Evolutionary conservation across 106 monocot genomes (phyloP).

Genomic region (Triglochin maritima): DNA sequence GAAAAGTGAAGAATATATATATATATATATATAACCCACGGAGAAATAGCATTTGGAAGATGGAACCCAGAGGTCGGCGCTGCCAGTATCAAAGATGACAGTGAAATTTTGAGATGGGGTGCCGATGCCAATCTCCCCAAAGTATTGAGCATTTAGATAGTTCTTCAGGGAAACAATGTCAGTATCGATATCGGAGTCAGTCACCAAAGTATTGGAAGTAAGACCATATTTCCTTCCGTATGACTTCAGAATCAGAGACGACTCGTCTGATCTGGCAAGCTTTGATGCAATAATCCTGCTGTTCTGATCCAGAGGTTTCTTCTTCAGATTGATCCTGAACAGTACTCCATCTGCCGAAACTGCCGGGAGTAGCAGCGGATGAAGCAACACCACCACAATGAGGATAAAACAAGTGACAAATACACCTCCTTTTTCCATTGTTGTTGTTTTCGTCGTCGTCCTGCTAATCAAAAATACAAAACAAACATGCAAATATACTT

Average conservation of each 20-base stretch:
- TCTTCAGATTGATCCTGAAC: slow-evolving; percentile 62
- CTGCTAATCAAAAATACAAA: neutral
- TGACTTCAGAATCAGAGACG: neutral
- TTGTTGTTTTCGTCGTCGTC: too few relatives aligned
- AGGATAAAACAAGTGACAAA: slow-evolving; percentile 7
- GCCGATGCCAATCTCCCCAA: slow-evolving; percentile 88
- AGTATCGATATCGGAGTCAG: slow-evolving; percentile 13
- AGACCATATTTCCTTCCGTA: slow-evolving; percentile 12
- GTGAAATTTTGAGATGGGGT: slow-evolving; percentile 89
- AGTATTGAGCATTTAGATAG: slow-evolving; percentile 98
- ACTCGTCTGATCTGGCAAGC: slow-evolving; percentile 14
- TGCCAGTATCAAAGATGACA: slow-evolving; percentile 94
- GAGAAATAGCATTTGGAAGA: slow-evolving; percentile 95
- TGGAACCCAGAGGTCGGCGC: slow-evolving; percentile 94
- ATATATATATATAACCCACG: slow-evolving; percentile 22
- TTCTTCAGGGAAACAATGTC: slow-evolving; percentile 82
- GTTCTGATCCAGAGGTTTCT: slow-evolving; percentile 50
- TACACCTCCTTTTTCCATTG: neutral
- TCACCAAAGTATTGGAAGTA: slow-evolving; percentile 1
- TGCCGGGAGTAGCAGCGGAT: slow-evolving; percentile 12
- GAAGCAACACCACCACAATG: slow-evolving; percentile 26
- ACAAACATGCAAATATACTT: neutral
- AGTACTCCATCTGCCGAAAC: slow-evolving; percentile 39
- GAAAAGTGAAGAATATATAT: neutral
- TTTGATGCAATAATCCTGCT: slow-evolving; percentile 25